phyloP scores from a whole-genome alignment of 108 stramenopile genomes.

The Cyclotella baltica region DNA sequence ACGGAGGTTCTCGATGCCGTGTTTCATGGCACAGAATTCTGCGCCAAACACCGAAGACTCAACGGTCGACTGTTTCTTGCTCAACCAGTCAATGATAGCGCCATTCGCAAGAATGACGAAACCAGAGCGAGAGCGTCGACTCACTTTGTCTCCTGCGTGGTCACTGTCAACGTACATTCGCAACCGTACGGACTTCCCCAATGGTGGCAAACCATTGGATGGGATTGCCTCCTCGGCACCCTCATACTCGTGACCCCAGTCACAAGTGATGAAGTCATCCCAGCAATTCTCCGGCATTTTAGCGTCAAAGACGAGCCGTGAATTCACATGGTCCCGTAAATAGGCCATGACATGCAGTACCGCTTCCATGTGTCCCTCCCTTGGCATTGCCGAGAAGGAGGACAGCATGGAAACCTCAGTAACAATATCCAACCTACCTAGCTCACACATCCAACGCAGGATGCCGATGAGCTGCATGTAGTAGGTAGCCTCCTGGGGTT shows the following conservation, averaged over 20 bases:
- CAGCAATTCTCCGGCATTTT: constrained; percentile 14
- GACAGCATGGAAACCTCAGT: constrained; percentile 57
- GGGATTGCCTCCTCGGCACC: constrained; percentile 24
- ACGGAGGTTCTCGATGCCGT: constrained; percentile 40
- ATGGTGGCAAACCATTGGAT: constrained; percentile 20
- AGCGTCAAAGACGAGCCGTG: constrained; percentile 49
- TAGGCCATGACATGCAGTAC: constrained; percentile 48
- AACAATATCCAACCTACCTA: constrained; percentile 56
- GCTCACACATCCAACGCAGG: constrained; percentile 60
- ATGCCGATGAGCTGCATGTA: constrained; percentile 43
- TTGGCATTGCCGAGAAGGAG: constrained; percentile 40
- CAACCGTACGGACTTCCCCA: constrained; percentile 16
- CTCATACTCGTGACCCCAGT: constrained; percentile 17
- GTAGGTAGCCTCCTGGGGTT: constrained; percentile 11
- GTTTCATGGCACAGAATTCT: background rate
- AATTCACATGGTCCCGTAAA: constrained; percentile 26
- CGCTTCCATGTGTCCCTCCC: constrained; percentile 56
- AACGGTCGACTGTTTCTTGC: constrained; percentile 34
- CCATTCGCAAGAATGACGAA: constrained; percentile 30
- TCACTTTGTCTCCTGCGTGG: constrained; percentile 45
- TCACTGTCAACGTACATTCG: constrained; percentile 29
- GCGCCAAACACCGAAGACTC: constrained; percentile 31
- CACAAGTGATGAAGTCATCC: background rate
- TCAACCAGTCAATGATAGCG: constrained; percentile 34
- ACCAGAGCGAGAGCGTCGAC: constrained; percentile 30